These are phyloP conservation scores for Cordyceps pruinosa DNA, from an alignment of 2,329 filamentous ascomycete species.

Conservation along the genomic window DNA sequence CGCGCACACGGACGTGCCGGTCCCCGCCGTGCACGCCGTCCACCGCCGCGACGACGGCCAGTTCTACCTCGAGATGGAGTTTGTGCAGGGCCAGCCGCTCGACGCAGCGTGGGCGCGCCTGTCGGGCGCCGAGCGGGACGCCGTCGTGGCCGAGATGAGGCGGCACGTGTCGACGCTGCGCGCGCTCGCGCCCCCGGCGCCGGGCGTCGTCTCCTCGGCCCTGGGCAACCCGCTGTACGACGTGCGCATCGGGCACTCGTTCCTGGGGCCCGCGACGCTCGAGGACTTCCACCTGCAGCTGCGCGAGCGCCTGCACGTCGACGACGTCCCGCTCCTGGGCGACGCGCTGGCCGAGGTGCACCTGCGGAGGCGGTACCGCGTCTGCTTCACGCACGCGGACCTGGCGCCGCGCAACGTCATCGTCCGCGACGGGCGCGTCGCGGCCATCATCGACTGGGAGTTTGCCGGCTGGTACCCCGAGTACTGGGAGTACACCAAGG, in stretches of 20 bases:
- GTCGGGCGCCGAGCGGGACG: slow-evolving; percentile 16
- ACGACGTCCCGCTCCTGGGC: slow-evolving; percentile 21
- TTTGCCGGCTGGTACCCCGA: slow-evolving; percentile 30
- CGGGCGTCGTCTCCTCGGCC: slow-evolving; percentile 20
- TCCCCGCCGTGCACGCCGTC: slow-evolving; percentile 21
- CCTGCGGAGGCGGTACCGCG: slow-evolving; percentile 16
- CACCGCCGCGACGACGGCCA: slow-evolving; percentile 14
- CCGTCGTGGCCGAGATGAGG: slow-evolving; percentile 20
- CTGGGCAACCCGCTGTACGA: slow-evolving; percentile 22
- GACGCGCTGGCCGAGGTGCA: slow-evolving; percentile 20
- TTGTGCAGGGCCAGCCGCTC: slow-evolving; percentile 18
- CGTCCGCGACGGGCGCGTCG: slow-evolving; percentile 19
- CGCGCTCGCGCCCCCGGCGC: slow-evolving; percentile 18
- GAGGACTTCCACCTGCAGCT: slow-evolving; percentile 21
- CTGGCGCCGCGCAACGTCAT: slow-evolving; percentile 23
- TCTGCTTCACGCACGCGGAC: slow-evolving; percentile 23
- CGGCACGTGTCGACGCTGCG: slow-evolving; percentile 19
- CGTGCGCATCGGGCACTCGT: slow-evolving; percentile 19
- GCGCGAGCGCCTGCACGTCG: slow-evolving; percentile 18
- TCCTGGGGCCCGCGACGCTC: slow-evolving; percentile 21
- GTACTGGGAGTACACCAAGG: slow-evolving; percentile 27
- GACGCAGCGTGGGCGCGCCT: slow-evolving; percentile 13
- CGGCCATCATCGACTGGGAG: slow-evolving; percentile 26
- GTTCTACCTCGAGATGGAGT: slow-evolving; percentile 25
- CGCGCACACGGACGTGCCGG: slow-evolving; percentile 21